A percentile compares a stretch with the other conserved stretches of the same genome.
phyloP scores from a whole-genome alignment of 805 yeast genomes.

The Candida nitratophila region DNA sequence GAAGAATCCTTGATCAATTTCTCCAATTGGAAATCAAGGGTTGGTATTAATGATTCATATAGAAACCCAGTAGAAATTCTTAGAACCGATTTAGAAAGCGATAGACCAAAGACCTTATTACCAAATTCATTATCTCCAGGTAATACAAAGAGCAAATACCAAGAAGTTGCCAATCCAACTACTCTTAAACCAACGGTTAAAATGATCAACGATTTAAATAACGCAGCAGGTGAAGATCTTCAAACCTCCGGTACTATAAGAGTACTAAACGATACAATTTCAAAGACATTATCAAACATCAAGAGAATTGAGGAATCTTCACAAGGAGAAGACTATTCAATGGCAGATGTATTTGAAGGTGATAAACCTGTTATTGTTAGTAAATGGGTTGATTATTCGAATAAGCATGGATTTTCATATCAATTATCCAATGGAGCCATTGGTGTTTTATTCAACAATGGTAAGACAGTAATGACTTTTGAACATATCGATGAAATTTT shows the following conservation, averaged over 20 bases:
- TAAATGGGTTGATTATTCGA: conserved; percentile 97
- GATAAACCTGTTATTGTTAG: conserved; percentile 67
- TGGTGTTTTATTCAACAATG: conserved; percentile 85
- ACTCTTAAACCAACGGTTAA: conserved; percentile 19
- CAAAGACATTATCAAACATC: conserved; percentile 20
- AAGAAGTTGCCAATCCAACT: conserved; percentile 42
- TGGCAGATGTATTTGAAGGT: conserved; percentile 21
- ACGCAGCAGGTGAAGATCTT: conserved; percentile 7
- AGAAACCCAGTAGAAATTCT: conserved; percentile 66
- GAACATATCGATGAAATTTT: conserved; percentile 58
- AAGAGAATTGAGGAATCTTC: conserved; percentile 21
- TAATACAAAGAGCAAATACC: conserved; percentile 80
- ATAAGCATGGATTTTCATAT: conserved; percentile 91
- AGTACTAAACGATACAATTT: conserved; percentile 20
- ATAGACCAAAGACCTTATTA: conserved; percentile 58
- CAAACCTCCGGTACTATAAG: conserved; percentile 4
- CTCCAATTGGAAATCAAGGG: conserved; percentile 52
- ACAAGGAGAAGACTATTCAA: conserved; percentile 17
- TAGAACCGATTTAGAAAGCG: conserved; percentile 62
- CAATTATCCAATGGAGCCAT: conserved; percentile 85
- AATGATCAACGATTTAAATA: conserved; percentile 20
- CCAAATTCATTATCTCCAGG: conserved; percentile 93
- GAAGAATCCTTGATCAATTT: conserved; percentile 64
- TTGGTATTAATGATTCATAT: conserved; percentile 41
- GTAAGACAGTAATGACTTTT: conserved; percentile 70